Conservation (phyloP, 2,329 filamentous ascomycete genomes). For the Ceratocystis papillata region DNA sequence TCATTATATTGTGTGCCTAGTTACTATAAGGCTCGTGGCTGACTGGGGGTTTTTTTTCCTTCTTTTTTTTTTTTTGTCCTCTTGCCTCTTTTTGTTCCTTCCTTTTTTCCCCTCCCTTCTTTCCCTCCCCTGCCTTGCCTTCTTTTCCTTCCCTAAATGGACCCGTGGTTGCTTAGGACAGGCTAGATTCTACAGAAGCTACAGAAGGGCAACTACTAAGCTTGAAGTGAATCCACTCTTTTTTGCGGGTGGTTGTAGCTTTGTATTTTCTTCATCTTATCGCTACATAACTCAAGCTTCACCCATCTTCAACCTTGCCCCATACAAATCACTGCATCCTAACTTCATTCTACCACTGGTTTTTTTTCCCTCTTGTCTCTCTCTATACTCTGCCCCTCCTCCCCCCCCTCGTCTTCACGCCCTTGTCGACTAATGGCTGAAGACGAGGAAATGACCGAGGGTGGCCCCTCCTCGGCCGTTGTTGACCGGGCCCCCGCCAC, state of each 20-base stretch:
- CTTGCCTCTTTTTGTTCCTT: background rate
- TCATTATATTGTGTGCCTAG: background rate
- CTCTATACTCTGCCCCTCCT: background rate
- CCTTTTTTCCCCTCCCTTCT: background rate
- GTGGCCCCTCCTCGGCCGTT: conserved; percentile 23
- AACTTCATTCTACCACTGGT: background rate
- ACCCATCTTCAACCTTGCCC: conserved; percentile 11
- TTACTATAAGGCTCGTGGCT: background rate
- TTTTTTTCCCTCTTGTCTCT: background rate
- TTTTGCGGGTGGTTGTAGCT: conserved; percentile 17
- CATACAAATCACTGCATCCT: background rate
- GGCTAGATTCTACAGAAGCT: background rate
- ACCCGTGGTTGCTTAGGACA: conserved; percentile 8
- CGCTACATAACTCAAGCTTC: conserved; percentile 15
- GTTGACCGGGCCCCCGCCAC: conserved; percentile 25
- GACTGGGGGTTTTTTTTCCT: background rate
- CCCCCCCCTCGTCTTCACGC: conserved; percentile 7
- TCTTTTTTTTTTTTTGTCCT: background rate
- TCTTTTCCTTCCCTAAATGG: background rate
- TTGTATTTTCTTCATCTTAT: conserved; percentile 22
- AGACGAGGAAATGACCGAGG: conserved; percentile 22
- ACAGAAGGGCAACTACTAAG: conserved; percentile 3
- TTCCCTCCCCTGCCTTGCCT: background rate
- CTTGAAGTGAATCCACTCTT: conserved; percentile 15
- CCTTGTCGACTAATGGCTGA: conserved; percentile 18